phyloP scores from a whole-genome alignment of 1,284 basidiomycete species.

The Malassezia equina region DNA sequence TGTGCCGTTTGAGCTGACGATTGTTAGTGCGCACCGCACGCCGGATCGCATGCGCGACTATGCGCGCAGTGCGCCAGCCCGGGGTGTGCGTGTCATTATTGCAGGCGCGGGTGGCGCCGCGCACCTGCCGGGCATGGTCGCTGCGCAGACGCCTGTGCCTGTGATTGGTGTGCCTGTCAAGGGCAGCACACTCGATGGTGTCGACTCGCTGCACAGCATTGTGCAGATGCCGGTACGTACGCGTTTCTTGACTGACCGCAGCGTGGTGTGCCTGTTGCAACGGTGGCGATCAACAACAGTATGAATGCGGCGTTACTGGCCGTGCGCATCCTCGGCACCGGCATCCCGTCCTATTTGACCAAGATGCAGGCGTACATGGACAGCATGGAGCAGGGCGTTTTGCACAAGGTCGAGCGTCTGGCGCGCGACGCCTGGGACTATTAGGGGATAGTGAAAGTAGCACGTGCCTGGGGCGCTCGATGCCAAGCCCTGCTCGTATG shows the following conservation, averaged over 20 bases:
- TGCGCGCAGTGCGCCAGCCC: constrained; percentile 62
- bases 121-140: constrained; percentile 96
- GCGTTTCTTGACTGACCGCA: constrained; percentile 48
- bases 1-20: constrained; percentile 84
- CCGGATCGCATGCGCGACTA: constrained; percentile 77
- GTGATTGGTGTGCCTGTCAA: constrained; percentile 96
- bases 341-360: constrained; percentile 59
- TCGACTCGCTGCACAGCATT: constrained; percentile 90
- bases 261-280: constrained; percentile 92
- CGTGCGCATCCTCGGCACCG: constrained; percentile 67
- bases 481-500: too few species aligned
- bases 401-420: constrained; percentile 69
- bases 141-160: constrained; percentile 79
- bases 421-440: constrained; percentile 72
- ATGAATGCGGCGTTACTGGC: constrained; percentile 89
- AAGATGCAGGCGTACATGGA: constrained; percentile 70
- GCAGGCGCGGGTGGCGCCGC: constrained; percentile 95
- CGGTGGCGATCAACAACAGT: constrained; percentile 91
- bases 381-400: constrained; percentile 68
- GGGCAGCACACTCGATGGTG: constrained; percentile 82
- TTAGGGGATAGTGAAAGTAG: not conserved
- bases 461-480: too few species aligned
- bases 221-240: constrained; percentile 90
- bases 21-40: constrained; percentile 92
- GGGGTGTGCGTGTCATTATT: constrained; percentile 71